phyloP scores from a whole-genome alignment of 2,329 filamentous ascomycete species.

The Aspergillus viridinutans region DNA sequence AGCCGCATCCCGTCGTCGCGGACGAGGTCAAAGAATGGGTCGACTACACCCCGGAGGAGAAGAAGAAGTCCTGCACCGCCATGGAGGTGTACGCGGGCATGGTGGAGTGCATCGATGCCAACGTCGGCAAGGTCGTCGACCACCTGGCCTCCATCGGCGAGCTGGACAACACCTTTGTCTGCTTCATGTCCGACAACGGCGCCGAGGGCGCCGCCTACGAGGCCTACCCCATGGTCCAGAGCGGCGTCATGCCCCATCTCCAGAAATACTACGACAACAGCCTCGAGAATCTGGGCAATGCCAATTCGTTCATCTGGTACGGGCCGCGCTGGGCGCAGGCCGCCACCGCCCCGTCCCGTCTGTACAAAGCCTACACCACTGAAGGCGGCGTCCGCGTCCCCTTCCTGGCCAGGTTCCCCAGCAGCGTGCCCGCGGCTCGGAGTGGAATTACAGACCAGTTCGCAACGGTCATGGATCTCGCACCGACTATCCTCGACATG shows the following conservation, averaged over 20 bases:
- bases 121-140: conserved; percentile 56
- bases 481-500: conserved; percentile 44
- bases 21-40: conserved; percentile 44
- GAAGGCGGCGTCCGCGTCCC: conserved; percentile 53
- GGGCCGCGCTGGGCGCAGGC: conserved; percentile 55
- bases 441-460: conserved; percentile 49
- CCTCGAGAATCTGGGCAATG: conserved; percentile 56
- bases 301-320: conserved; percentile 58
- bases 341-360: conserved; percentile 47
- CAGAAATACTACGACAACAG: conserved; percentile 56
- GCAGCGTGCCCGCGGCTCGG: conserved; percentile 16
- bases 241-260: conserved; percentile 51
- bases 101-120: conserved; percentile 59
- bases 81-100: conserved; percentile 64
- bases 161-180: conserved; percentile 60
- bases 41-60: conserved; percentile 34
- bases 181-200: conserved; percentile 62
- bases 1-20: conserved; percentile 34
- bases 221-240: conserved; percentile 54
- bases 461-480: conserved; percentile 51
- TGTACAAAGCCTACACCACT: conserved; percentile 49
- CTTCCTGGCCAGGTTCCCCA: conserved; percentile 46
- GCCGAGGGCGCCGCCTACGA: conserved; percentile 59
- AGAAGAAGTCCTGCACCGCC: conserved; percentile 42
- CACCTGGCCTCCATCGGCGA: conserved; percentile 55